Evolutionary conservation across 768 basidiomycete genomes (phyloP), one percentile per base, ranked within the genome.

Genomic region (Rhodotorula kratochvilovae): DNA sequence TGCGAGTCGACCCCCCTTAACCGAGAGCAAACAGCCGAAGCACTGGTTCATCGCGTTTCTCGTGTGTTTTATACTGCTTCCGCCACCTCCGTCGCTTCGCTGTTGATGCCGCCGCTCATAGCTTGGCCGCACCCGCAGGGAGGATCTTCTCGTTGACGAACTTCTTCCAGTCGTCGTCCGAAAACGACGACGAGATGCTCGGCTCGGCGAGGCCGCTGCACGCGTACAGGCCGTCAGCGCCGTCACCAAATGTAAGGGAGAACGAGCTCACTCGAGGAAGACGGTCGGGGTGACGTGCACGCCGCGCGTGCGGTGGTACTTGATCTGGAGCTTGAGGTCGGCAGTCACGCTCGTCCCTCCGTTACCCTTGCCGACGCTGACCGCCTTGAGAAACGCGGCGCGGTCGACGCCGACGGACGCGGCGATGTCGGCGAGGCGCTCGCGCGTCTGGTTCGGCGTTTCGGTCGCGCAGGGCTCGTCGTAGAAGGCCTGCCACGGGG

Each of bases 231-330:
- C 23, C 21, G 45, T 29, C 12, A 50, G 27, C 35, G 51, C 0
- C 23, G 7, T 23, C 29, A 29, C 27, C n/a, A 53, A 35, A 56
- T 2, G 13, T 39, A 4, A n/a, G 36, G 36, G 33, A 33, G 21
- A 57, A 10, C 12, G 19, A 4, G 13, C 31, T 55, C 64, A 59
- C 58, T 75, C 71, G 31, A 75, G 60, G 27, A 58, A 51, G 42
- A 75, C 74, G 17, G 74, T 72, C 3, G 74, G 74, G 3, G 74
- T 75, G 13, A 75, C 74, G 31, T 75, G 74, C 2, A 75, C 54
- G 8, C 43, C 67, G 1, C 68, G 42, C 21, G 50, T 23, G 25
- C 71, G 58, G 48, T 61, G 61, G 29, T 67, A 72, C 63, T 70
- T 70, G 59, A 75, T 45, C 29, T 67, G 65, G 1, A 70, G 71